phyloP scores from a whole-genome alignment of 2,329 filamentous ascomycete genomes.

The Ampelomyces quisqualis region DNA sequence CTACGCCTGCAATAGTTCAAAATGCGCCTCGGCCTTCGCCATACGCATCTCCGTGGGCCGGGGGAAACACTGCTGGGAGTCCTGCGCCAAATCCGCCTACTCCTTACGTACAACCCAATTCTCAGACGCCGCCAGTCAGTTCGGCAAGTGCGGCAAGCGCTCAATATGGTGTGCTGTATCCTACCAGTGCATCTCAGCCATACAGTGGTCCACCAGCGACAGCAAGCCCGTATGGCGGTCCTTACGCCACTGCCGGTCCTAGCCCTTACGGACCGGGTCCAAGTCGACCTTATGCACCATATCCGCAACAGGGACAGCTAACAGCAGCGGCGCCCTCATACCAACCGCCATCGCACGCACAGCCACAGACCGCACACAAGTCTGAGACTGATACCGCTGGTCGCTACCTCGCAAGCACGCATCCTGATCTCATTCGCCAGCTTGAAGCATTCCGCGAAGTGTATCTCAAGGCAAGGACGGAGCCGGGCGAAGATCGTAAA shows the following conservation, averaged over 20 bases:
- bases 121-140: constrained; percentile 27
- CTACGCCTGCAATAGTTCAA: constrained; percentile 28
- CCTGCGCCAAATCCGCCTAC: constrained; percentile 31
- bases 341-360: constrained; percentile 12
- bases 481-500: constrained; percentile 30
- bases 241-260: constrained; percentile 31
- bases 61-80: constrained; percentile 32
- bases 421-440: constrained; percentile 33
- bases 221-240: constrained; percentile 31
- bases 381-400: constrained; percentile 19
- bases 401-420: constrained; percentile 33
- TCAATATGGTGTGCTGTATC: constrained; percentile 40
- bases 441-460: constrained; percentile 38
- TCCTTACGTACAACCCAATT: constrained; percentile 31
- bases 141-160: constrained; percentile 27
- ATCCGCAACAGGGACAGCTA: constrained; percentile 25
- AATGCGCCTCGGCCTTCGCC: constrained; percentile 33
- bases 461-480: constrained; percentile 28
- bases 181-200: constrained; percentile 32
- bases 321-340: constrained; percentile 15
- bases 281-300: constrained; percentile 32
- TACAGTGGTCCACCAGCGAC: constrained; percentile 20
- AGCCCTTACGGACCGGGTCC: constrained; percentile 32
- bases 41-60: constrained; percentile 42
- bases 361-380: constrained; percentile 6